These are phyloP conservation scores for Umbellularia californica DNA, from an alignment of 164 flowering plant species.

Conservation along the genomic window DNA sequence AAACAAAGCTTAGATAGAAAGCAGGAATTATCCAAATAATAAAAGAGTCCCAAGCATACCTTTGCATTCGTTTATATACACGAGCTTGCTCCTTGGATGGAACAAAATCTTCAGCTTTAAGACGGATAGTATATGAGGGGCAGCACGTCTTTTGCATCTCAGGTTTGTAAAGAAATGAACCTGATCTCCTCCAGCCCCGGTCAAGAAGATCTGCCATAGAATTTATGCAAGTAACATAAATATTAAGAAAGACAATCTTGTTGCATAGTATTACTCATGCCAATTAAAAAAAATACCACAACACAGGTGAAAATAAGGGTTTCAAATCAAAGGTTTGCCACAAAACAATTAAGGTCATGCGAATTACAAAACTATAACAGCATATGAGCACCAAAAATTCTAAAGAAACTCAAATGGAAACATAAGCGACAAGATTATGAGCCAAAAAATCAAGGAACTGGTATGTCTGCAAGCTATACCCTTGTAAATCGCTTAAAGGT, in stretches of 20 bases:
- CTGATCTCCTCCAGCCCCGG: conserved; percentile 95
- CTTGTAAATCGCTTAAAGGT: not conserved
- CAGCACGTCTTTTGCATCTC: conserved; percentile 92
- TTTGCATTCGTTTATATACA: conserved; percentile 68
- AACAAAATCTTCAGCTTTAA: conserved; percentile 63
- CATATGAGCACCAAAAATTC: not conserved
- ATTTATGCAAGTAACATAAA: not conserved
- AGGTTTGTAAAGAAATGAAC: conserved; percentile 77
- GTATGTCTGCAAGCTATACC: not conserved
- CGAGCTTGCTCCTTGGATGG: conserved; percentile 83
- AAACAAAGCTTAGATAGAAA: not conserved
- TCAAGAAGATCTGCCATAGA: conserved; percentile 68
- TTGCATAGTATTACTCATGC: no score
- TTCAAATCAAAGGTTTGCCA: not conserved
- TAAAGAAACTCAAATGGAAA: no score
- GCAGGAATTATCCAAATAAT: not conserved
- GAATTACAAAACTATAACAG: not conserved
- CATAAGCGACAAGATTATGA: no score
- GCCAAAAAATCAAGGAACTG: no score
- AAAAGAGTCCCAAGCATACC: conserved; percentile 32
- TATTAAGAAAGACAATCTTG: no score
- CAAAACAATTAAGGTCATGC: not conserved
- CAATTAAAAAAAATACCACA: not conserved
- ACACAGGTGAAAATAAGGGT: not conserved
- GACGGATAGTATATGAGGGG: conserved; percentile 82